Base-by-base conservation (phyloP, 257 asterid species). In the Nyctanthes arbortristis region DNA sequence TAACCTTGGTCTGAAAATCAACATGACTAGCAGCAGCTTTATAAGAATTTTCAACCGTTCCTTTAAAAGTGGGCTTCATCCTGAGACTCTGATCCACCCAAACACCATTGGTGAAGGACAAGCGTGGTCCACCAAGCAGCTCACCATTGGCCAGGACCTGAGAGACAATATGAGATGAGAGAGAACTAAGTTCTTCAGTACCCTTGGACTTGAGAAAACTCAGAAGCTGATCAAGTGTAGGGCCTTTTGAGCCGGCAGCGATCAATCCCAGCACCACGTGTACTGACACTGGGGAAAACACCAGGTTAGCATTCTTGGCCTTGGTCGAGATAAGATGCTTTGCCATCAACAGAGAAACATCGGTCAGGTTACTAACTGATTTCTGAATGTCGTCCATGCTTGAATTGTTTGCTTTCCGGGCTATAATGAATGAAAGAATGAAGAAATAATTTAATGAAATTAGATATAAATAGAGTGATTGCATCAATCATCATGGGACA, bases 71-170 rank as follows among this genome's bases (percentile, higher is more conserved):
- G 28, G 70, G 73, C 35, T 82, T 82, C 2, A 82, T 73, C n/a
- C 72, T 78, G 56, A 22, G 82, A 72, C 72, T 73, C 27, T 47
- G 87, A 29, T 82, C 87, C 37, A 82, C 45, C 87, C 87, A 82
- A 24, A 82, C 80, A 3, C 84, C 79, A 27, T 78, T 82, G 35
- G 74, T 80, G 45, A 79, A 72, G 0, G 80, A 75, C 70, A 78
- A 36, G 0, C 67, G 73, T 0, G 87, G 84, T 2, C 87, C 87
- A 63, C 87, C 84, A 20, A 57, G 60, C 14, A 72, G 36, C 20
- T 74, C 54, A 14, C 87, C 87, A 66, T 82, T 84, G 56, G 74
- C 73, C 35, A 82, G 69, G 4, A 79, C 80, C 11, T 58, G 32
- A 4, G 69, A 43, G 57, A 76, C 76, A 37, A 79, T 75, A 76